These are phyloP conservation scores for Fusarium virguliforme DNA, from an alignment of 2,329 filamentous ascomycete genomes.

Conservation along the genomic window DNA sequence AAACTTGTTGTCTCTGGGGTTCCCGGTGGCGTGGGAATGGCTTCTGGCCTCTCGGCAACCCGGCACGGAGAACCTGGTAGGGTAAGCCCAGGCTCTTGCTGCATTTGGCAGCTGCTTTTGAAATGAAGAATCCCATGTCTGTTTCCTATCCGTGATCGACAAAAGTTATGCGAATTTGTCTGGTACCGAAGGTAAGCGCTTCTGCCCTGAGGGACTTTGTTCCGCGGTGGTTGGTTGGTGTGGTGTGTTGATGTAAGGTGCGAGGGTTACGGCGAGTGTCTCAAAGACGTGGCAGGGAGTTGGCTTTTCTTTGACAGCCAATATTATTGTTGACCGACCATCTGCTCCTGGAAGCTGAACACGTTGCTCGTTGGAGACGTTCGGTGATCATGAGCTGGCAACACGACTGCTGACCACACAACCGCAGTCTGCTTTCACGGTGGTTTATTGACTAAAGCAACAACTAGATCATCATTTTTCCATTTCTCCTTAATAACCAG, in stretches of 20 bases:
- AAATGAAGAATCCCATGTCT: conserved; percentile 6
- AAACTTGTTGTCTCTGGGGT: conserved; percentile 3
- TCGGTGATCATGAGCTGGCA: not conserved
- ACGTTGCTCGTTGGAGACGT: not conserved
- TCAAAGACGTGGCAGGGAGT: not conserved
- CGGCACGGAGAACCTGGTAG: conserved; percentile 5
- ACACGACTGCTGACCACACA: not conserved
- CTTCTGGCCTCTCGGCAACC: conserved; percentile 7
- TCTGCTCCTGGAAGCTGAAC: not conserved
- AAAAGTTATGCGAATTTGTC: not conserved
- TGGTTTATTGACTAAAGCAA: not conserved
- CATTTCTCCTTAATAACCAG: not conserved
- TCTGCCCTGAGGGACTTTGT: not conserved
- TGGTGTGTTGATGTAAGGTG: not conserved
- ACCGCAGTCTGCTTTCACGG: not conserved
- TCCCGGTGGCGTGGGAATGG: conserved; percentile 3
- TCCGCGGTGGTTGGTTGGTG: not conserved
- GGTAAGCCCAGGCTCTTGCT: conserved; percentile 5
- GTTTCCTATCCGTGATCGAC: conserved; percentile 7
- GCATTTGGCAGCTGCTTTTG: conserved; percentile 4
- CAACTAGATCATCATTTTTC: not conserved
- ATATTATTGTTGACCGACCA: not conserved
- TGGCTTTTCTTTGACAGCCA: not conserved
- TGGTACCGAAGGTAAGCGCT: conserved; percentile 5
- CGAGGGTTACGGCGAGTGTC: not conserved